Evolutionary conservation across 805 yeast species (phyloP), one percentile per base, ranked within the genome.

Genomic region (Wickerhamiella nectarea): DNA sequence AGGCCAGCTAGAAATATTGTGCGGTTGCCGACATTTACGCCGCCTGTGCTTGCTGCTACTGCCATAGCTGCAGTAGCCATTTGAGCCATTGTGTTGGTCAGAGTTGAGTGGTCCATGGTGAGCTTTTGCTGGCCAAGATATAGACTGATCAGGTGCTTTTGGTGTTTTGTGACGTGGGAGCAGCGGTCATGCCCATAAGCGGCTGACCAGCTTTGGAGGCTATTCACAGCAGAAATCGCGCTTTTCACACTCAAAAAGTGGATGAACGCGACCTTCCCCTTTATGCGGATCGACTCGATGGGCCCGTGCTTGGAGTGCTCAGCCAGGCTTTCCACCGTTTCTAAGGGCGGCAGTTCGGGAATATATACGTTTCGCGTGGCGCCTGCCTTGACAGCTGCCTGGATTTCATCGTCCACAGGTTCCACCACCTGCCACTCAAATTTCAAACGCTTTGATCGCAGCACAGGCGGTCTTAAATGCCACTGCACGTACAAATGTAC

Each of bases 61-160:
- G 93, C 89, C n/a, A 95, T 95, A 6, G 97, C 95, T 1, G 96
- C 95, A 31, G 94, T 93, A 12, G 94, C 78, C 64, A 91, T 96
- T 62, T 85, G 94, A 31, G 89, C 82, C 45, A 87, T 69, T 1
- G 66, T 65, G 12, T 48, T 50, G 8, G 59, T 18, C 22, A 52
- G 76, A 7, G 82, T 80, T 45, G 76, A 77, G 46, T 84, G 79
- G 21, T 80, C 75, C 45, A 81, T 66, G 56, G 80, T 83, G 56
- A 82, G 94, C 71, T 79, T 94, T 36, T 91, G 84, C 48, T 86
- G 69, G 1, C 96, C 95, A 44, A 89, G 65, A 58, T 85, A 89
- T 60, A 87, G 94, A 3, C 95, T 95, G 15, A 96, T 97, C 59
- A 89, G 86, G 58, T 87, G 95, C 63, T 86, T 95, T 63, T 91